Conservation (phyloP, 2,329 filamentous ascomycete genomes). For the Myriosclerotinia scirpicola region DNA sequence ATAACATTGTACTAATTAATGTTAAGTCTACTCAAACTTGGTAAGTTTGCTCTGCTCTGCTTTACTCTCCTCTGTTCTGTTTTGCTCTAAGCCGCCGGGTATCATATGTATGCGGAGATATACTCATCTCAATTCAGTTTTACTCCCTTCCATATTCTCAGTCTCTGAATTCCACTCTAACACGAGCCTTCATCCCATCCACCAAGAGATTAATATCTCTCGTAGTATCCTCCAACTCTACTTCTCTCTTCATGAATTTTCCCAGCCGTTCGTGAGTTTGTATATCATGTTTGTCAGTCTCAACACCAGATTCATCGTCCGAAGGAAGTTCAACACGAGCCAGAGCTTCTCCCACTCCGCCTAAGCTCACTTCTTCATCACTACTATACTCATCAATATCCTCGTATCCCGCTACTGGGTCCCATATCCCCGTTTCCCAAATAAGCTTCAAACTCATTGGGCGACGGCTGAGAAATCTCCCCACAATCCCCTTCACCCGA, state of each 20-base stretch:
- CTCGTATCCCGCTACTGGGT: conserved; percentile 68
- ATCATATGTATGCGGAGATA: conserved; percentile 14
- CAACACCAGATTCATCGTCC: not conserved
- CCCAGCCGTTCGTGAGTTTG: conserved; percentile 31
- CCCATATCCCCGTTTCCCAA: conserved; percentile 91
- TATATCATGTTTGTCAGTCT: not conserved
- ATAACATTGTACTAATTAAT: not conserved
- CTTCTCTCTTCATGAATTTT: conserved; percentile 73
- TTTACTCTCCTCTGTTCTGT: not conserved
- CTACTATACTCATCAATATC: conserved; percentile 56
- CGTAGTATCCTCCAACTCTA: conserved; percentile 76
- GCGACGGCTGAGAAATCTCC: conserved; percentile 63
- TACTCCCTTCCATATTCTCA: not conserved
- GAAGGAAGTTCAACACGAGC: not conserved
- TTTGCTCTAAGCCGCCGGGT: not conserved
- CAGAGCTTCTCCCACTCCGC: conserved; percentile 28
- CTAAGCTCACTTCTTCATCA: conserved; percentile 51
- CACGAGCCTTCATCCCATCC: conserved; percentile 66
- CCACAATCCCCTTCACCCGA: conserved; percentile 74
- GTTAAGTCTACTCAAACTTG: not conserved
- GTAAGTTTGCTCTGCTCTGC: not conserved
- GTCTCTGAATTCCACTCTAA: conserved; percentile 62
- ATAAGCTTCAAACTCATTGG: conserved; percentile 67
- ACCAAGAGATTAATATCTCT: conserved; percentile 81
- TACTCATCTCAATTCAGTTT: conserved; percentile 19